Evolutionary conservation across 139 green algal species (phyloP).

Genomic region (Marvania coccoides): DNA sequence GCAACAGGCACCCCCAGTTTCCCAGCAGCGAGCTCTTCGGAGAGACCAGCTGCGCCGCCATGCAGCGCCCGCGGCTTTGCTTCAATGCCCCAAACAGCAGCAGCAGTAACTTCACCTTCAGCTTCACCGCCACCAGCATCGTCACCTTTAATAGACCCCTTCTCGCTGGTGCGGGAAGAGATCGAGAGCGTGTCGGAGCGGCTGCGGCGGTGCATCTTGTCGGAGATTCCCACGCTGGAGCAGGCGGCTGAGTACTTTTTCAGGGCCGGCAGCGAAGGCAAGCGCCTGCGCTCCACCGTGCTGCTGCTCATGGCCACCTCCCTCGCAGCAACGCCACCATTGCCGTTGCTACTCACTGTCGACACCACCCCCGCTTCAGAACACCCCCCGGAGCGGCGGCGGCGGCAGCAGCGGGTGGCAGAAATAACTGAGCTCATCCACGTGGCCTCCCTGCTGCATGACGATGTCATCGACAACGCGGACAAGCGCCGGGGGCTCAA

Average conservation of each 20-base stretch:
- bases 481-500: slow-evolving; percentile 71
- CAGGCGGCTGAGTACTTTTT: slow-evolving; percentile 86
- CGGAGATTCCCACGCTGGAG: slow-evolving; percentile 76
- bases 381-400: slow-evolving; percentile 49
- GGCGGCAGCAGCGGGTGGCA: slow-evolving; percentile 87
- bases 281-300: slow-evolving; percentile 82
- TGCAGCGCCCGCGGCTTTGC: slow-evolving; percentile 7
- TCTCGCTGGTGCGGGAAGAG: slow-evolving; percentile 61
- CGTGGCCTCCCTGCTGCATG: slow-evolving; percentile 87
- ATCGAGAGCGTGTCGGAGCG: slow-evolving; percentile 74
- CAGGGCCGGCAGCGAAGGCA: slow-evolving; percentile 77
- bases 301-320: slow-evolving; percentile 80
- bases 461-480: slow-evolving; percentile 95
- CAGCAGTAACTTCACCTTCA: background rate
- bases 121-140: background rate
- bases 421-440: slow-evolving; percentile 98
- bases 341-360: slow-evolving; percentile 32
- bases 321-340: slow-evolving; percentile 41
- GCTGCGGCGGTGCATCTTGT: slow-evolving; percentile 58
- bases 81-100: background rate
- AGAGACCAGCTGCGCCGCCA: background rate
- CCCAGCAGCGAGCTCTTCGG: background rate
- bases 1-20: background rate
- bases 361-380: slow-evolving; percentile 48
- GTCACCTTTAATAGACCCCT: slow-evolving; percentile 48